These are phyloP conservation scores for Andrographis paniculata DNA, from an alignment of 305 asterid genomes.

Conservation along the genomic window DNA sequence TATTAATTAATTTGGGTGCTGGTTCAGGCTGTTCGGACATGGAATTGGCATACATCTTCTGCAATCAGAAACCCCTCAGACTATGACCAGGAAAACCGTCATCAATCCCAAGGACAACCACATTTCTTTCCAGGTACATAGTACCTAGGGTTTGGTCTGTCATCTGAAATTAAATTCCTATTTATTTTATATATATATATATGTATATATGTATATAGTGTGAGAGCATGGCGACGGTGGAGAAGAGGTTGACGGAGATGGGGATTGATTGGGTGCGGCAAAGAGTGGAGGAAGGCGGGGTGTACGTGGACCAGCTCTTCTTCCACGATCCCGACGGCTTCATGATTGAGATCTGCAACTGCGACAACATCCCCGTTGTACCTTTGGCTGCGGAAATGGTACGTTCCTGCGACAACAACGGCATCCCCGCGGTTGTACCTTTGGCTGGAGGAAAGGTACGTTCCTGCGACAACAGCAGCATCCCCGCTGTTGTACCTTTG, in stretches of 20 bases:
- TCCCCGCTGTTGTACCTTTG: constrained; percentile 68
- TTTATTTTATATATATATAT: neutral
- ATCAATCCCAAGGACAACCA: constrained; percentile 94
- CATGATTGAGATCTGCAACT: constrained; percentile 95
- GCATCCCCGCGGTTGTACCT: constrained; percentile 51
- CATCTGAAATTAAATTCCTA: neutral
- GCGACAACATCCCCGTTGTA: constrained; percentile 73
- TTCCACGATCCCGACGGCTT: constrained; percentile 94
- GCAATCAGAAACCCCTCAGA: constrained; percentile 65
- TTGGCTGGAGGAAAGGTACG: constrained; percentile 66
- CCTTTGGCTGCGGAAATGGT: constrained; percentile 70
- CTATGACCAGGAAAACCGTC: constrained; percentile 53
- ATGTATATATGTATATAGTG: constrained; percentile 56
- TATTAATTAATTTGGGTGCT: neutral
- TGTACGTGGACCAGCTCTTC: constrained; percentile 75
- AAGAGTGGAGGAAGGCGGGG: constrained; percentile 84
- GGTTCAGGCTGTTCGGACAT: constrained; percentile 79
- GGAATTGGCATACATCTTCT: constrained; percentile 88
- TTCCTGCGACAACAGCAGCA: constrained; percentile 77
- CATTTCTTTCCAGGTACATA: constrained; percentile 82
- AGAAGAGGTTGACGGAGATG: constrained; percentile 73
- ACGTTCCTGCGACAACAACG: constrained; percentile 57
- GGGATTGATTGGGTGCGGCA: constrained; percentile 59
- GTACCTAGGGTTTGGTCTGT: neutral
- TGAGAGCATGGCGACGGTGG: constrained; percentile 86